These are phyloP conservation scores for Ophioceras dolichostomum DNA, from an alignment of 2,329 filamentous ascomycete species.

Conservation along the genomic window DNA sequence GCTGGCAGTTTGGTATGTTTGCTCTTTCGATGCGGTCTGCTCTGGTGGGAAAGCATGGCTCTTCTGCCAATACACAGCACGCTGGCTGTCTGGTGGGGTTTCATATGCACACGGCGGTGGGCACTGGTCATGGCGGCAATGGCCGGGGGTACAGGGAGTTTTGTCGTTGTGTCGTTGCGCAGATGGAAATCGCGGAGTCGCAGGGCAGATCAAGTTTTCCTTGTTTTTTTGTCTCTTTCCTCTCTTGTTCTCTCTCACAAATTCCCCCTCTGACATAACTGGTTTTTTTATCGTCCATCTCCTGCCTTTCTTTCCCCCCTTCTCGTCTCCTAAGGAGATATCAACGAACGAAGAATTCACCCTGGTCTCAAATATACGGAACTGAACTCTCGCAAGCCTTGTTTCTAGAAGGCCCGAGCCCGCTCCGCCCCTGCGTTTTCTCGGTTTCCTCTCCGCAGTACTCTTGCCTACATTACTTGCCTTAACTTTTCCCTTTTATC, in stretches of 20 bases:
- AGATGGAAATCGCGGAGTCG: slow-evolving; percentile 1
- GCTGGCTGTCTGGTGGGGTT: slow-evolving; percentile 10
- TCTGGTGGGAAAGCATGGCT: slow-evolving; percentile 1
- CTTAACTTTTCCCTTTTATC: too few relatives aligned
- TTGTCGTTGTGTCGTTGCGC: neutral
- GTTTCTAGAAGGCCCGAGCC: too few relatives aligned
- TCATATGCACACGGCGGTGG: too few relatives aligned
- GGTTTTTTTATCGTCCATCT: too few relatives aligned
- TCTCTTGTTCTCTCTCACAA: neutral
- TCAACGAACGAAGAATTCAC: too few relatives aligned
- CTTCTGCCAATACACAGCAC: slow-evolving; percentile 1
- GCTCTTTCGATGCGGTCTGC: neutral
- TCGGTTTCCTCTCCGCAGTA: neutral
- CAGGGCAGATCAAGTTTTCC: slow-evolving; percentile 1
- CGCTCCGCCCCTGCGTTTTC: too few relatives aligned
- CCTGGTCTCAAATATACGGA: slow-evolving; percentile 1
- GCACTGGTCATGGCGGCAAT: slow-evolving; percentile 5
- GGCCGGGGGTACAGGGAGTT: slow-evolving; percentile 3
- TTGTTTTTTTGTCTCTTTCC: neutral
- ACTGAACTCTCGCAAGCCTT: neutral
- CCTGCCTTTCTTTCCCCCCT: too few relatives aligned
- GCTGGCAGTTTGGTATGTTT: slow-evolving; percentile 1
- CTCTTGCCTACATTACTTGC: too few relatives aligned
- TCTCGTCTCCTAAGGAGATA: too few relatives aligned
- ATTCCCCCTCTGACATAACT: too few relatives aligned